Base-by-base conservation (phyloP, 2,329 filamentous ascomycete genomes). In the Canariomyces notabilis region DNA sequence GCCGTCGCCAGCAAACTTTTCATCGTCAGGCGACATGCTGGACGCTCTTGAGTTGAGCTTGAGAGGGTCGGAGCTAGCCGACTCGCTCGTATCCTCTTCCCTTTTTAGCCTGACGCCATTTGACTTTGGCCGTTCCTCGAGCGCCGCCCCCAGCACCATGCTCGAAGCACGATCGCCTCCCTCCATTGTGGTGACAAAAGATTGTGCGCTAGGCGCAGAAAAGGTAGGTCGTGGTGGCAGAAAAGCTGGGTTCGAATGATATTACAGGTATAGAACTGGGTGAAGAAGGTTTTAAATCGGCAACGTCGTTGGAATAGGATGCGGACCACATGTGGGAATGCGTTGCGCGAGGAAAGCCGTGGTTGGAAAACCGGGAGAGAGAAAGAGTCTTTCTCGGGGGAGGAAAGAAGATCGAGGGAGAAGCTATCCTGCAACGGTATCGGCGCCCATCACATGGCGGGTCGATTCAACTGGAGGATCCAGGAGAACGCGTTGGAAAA, bases 1-100 rank as follows among this genome's bases (percentile, higher is more conserved):
- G 62, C 70, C 72, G 44, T 72, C 72, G 56, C 66, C 72, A 47
- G 69, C 68, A 44, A 69, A 66, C 54, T 77, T 77, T 54, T 60
- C 53, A 33, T 67, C 69, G 53, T 72, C 70, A 44, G 67, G 67
- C 42, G 73, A 74, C 58, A 66, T 53, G 51, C 66, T 73, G 36
- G 70, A 64, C 5, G 70, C 70, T 38, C 62, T 59, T 31, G 67
- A 68, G 19, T 62, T 62, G 44, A 57, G 49, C 50, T 70, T 71
- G 56, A 64, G 67, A 31, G 57, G 63, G 53, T 66, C 66, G n/a
- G 69, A 65, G 11, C 69, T 67, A 39, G 67, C 64, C 33, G 66
- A 64, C 50, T 61, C 63, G 53, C 64, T 67, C 23, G 57, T 57
- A 45, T 59, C 59, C 54, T 72, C 70, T n/a, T n/a, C n/a, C 57